These are phyloP conservation scores for Melanogaster broomeanus DNA, from an alignment of 768 basidiomycete species.

Conservation along the genomic window DNA sequence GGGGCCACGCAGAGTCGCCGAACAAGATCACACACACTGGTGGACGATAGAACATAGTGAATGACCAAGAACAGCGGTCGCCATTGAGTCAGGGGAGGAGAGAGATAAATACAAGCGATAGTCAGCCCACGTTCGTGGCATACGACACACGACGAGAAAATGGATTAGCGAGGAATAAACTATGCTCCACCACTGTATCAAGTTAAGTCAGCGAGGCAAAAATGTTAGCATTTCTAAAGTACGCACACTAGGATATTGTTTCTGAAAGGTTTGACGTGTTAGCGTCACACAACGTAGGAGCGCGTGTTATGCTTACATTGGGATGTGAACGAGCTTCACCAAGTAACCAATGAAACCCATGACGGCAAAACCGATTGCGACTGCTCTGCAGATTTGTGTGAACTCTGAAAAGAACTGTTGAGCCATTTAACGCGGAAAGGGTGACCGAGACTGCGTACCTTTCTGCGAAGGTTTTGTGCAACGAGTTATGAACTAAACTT, in stretches of 20 bases:
- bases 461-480: constrained; percentile 98
- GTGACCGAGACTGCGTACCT: constrained; percentile 52
- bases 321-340: constrained; percentile 97
- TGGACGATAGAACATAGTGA: not conserved
- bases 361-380: constrained; percentile 95
- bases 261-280: constrained; percentile 44
- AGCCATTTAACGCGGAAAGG: not conserved
- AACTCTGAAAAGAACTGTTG: constrained; percentile 63
- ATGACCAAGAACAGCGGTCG: constrained; percentile 2
- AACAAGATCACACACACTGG: not conserved
- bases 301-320: constrained; percentile 69
- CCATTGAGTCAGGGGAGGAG: constrained; percentile 14
- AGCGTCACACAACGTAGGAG: constrained; percentile 3
- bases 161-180: constrained; percentile 22
- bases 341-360: constrained; percentile 99
- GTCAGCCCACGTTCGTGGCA: constrained; percentile 15
- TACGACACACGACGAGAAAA: constrained; percentile 5
- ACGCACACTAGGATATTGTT: constrained; percentile 98
- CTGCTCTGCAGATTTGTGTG: constrained; percentile 91
- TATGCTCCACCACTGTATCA: constrained; percentile 73
- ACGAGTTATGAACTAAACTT: constrained; percentile 84
- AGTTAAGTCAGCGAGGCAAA: constrained; percentile 25
- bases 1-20: not conserved
- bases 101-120: constrained; percentile 19
- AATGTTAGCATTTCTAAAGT: not conserved